A percentile compares a stretch with the other conserved stretches of the same genome.
phyloP scores from a whole-genome alignment of 2,329 filamentous ascomycete species.

The Aspergillus sojae region DNA sequence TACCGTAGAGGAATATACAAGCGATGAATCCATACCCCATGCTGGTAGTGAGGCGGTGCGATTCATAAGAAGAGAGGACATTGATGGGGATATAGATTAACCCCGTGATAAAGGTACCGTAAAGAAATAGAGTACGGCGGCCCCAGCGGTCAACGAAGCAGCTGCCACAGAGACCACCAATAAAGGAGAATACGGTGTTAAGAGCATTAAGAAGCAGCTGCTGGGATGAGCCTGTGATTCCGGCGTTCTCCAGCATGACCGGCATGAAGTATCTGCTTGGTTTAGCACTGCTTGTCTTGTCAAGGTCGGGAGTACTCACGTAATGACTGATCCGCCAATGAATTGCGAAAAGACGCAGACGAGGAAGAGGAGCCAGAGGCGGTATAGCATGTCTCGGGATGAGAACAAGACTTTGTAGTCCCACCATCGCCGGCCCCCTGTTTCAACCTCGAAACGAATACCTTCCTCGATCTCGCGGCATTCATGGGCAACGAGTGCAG shows the following conservation, averaged over 20 bases:
- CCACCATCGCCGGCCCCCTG: conserved; percentile 12
- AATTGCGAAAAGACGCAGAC: conserved; percentile 14
- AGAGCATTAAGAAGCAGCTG: conserved; percentile 13
- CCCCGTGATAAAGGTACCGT: conserved; percentile 13
- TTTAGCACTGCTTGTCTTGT: neutral
- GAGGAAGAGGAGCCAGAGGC: conserved; percentile 11
- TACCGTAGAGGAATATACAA: conserved; percentile 11
- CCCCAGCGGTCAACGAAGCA: conserved; percentile 14
- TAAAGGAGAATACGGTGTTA: conserved; percentile 12
- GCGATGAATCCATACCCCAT: conserved; percentile 16
- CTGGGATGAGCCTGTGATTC: conserved; percentile 7
- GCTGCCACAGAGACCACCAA: conserved; percentile 10
- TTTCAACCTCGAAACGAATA: conserved; percentile 11
- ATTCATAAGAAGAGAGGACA: conserved; percentile 6
- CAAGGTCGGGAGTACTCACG: neutral
- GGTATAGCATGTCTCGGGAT: conserved; percentile 11
- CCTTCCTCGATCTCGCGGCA: conserved; percentile 26
- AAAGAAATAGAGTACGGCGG: conserved; percentile 13
- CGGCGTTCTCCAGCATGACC: conserved; percentile 12
- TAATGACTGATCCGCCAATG: conserved; percentile 12
- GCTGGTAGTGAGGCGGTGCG: neutral
- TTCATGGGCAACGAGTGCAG: conserved; percentile 26
- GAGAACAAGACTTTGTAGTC: conserved; percentile 11
- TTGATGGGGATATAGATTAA: conserved; percentile 15
- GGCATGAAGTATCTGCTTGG: conserved; percentile 12